Percentiles rank a stretch among this genome's conserved stretches.
Conservation (phyloP, 1,284 basidiomycete species). For the Sutorius eximius region DNA sequence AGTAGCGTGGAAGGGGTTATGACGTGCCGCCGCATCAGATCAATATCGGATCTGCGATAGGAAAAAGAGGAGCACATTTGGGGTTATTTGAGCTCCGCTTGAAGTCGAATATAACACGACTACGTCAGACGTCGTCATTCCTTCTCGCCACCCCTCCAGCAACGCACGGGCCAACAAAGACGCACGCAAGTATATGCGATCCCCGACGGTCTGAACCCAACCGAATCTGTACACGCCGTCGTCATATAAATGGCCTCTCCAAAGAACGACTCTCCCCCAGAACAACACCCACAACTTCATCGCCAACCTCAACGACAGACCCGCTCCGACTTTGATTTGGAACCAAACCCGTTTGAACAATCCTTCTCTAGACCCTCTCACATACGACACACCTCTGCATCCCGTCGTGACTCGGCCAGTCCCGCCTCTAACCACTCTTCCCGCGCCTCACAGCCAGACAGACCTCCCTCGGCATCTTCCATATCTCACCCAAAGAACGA, state of each 20-base stretch:
- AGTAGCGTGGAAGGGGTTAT: constrained; percentile 26
- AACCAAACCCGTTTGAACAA: constrained; percentile 96
- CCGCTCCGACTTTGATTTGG: constrained; percentile 75
- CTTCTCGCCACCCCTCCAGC: constrained; percentile 35
- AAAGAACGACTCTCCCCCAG: constrained; percentile 11
- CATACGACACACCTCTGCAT: constrained; percentile 44
- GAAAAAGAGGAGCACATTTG: constrained; percentile 15
- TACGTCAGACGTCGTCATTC: constrained; percentile 41
- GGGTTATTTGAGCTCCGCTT: constrained; percentile 35
- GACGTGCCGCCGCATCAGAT: constrained; percentile 35
- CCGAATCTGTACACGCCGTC: constrained; percentile 23
- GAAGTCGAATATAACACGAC: constrained; percentile 42
- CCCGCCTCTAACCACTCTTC: constrained; percentile 42
- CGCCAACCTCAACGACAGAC: constrained; percentile 40
- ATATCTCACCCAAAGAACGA: constrained; percentile 36
- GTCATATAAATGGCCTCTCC: constrained; percentile 22
- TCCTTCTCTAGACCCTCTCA: constrained; percentile 71
- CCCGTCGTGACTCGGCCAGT: constrained; percentile 40
- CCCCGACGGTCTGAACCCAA: constrained; percentile 27
- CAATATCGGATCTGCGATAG: constrained; percentile 39
- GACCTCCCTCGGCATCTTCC: constrained; percentile 38
- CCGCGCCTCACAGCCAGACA: constrained; percentile 39
- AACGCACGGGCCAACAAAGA: constrained; percentile 34
- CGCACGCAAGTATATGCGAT: constrained; percentile 27
- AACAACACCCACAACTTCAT: constrained; percentile 14